These are phyloP conservation scores for Protomyces lactucae-debilis DNA, from an alignment of 1,139 yeast species.

Conservation along the genomic window DNA sequence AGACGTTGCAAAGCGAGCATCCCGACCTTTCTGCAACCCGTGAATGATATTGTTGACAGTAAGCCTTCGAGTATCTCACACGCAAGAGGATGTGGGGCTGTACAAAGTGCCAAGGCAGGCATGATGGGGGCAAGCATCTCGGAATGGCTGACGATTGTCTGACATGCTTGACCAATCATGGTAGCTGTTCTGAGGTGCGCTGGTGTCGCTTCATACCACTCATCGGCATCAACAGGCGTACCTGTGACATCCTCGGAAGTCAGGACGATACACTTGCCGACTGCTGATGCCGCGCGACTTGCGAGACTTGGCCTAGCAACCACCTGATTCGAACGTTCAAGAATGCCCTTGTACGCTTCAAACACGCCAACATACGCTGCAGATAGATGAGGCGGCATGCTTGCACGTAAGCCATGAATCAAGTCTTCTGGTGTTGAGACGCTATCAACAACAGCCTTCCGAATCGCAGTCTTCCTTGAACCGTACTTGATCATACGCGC, in stretches of 20 bases:
- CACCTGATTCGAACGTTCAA: conserved; percentile 1
- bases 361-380: conserved; percentile 19
- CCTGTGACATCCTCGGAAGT: conserved; percentile 2
- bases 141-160: neutral
- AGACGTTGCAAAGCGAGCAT: conserved; percentile 1
- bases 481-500: conserved; percentile 13
- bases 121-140: conserved; percentile 2
- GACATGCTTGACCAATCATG: conserved; percentile 21
- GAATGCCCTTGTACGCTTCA: conserved; percentile 14
- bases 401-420: neutral
- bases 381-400: conserved; percentile 5
- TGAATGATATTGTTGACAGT: neutral
- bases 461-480: neutral
- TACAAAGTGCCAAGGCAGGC: conserved; percentile 9
- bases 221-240: conserved; percentile 11
- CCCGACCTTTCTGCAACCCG: conserved; percentile 10
- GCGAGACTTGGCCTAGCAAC: conserved; percentile 3
- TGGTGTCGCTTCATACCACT: conserved; percentile 23
- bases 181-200: conserved; percentile 4
- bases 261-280: conserved; percentile 16
- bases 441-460: neutral
- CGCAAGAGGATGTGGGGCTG: conserved; percentile 2
- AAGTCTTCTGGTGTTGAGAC: neutral
- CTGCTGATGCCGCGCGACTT: conserved; percentile 9
- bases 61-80: neutral